Base-by-base conservation (phyloP, 2,329 filamentous ascomycete genomes). In the Cladophialophora chaetospira region DNA sequence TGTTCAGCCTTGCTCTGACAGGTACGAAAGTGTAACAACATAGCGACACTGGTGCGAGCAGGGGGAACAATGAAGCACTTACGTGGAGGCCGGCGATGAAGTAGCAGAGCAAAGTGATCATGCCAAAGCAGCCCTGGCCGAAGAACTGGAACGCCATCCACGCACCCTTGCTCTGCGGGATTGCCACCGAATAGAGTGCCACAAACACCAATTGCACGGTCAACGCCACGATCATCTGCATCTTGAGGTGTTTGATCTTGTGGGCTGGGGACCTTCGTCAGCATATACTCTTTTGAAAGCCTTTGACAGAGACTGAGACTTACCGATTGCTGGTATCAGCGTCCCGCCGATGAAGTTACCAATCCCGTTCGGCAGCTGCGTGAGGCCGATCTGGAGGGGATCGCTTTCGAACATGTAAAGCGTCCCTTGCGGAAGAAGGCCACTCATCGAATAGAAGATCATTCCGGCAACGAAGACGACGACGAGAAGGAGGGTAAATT, bases 101-200 rank as follows among this genome's bases (percentile, higher is more conserved):
- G 33, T 58, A 58, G 19, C 36, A 48, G 4, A 50, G 21, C 13
- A 50, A 25, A 9, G 38, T 45, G 38, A 58, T 46, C 13, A 45
- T 38, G n/a, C 50, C 31, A 23, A 58, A 58, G 4, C 36, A 19
- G 1, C 50, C 50, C 17, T 26, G 15, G 11, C 26, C 33, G 35
- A 58, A 58, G 21, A 38, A 35, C 29, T 50, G 55, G 17, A 58
- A 49, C 4, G 55, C 45, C 23, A 48, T 54, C 43, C 43, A 58
- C 11, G 28, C 50, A 2, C 35, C 17, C 17, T 45, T 49, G 44
- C 36, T 48, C 13, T 45, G 19, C 5, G 55, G 75, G 21, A 58
- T 31, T 15, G 36, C 44, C 6, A 29, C 46, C 8, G 54, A 36
- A 23, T 38, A 47, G 8, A 31, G 19, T 1, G 44, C 55, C 4